A percentile compares a stretch with the other conserved stretches of the same genome.
Conservation (phyloP, 805 yeast species). For the Scheffersomyces lignosus region DNA sequence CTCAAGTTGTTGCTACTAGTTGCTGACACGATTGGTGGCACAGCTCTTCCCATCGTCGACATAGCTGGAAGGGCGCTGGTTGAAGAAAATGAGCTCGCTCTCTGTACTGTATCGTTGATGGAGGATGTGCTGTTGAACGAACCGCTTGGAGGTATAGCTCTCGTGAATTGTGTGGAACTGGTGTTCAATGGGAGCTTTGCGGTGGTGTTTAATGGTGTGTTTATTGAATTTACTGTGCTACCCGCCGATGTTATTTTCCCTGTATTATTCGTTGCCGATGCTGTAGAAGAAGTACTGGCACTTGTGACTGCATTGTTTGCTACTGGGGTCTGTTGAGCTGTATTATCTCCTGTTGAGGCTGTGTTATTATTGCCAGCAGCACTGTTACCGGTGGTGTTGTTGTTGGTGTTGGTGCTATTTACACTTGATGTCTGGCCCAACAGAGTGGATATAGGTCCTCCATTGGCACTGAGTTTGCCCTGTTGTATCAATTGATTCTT, state of each 20-base stretch:
- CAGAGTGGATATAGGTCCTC: background rate
- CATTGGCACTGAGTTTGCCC: slow-evolving; percentile 3
- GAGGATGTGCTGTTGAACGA: background rate
- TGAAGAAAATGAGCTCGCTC: background rate
- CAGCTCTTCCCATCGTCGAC: background rate
- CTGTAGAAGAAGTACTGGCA: background rate
- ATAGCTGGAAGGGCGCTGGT: background rate
- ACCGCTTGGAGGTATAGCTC: background rate
- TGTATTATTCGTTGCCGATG: background rate
- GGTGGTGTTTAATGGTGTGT: no score
- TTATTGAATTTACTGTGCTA: background rate
- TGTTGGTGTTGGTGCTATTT: background rate
- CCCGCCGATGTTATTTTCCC: no score
- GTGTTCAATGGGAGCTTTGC: no score
- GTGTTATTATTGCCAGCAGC: no score
- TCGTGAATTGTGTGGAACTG: background rate
- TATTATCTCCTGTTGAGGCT: background rate
- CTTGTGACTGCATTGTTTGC: background rate
- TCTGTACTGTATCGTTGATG: background rate
- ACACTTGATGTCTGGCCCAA: background rate
- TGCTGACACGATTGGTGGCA: background rate
- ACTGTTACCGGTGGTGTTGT: no score
- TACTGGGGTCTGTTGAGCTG: background rate
- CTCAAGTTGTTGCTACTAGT: background rate
- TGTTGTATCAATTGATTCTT: slow-evolving; percentile 19